Base-by-base conservation (phyloP, 805 yeast species). In the Naumovozyma baii region DNA sequence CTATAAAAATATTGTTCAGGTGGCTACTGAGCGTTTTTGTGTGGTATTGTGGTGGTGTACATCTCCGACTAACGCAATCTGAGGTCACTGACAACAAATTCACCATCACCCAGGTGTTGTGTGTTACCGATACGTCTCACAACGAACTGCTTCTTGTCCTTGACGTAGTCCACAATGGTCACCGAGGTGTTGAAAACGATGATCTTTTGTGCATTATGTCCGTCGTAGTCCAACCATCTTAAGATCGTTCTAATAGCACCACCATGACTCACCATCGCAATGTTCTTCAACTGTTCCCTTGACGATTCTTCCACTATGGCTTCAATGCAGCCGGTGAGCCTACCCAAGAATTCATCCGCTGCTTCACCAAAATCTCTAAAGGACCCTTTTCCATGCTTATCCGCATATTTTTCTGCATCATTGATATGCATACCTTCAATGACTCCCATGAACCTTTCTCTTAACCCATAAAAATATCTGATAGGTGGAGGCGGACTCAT, bases 381-480 rank as follows among this genome's bases (percentile, higher is more conserved):
- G 17, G 65, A 52, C 16, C 69, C 62, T 29, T 66, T 57, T 18
- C 86, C 90, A 47, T 72, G 79, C 39, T 65, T 62, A 3, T 57
- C 70, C 5, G 78, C 72, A 46, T 60, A 66, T 8, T 47, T 52
- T 22, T 68, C 63, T 2, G 94, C 95, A 33, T 81, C 87, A 20
- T 55, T 59, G 26, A 83, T 64, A 34, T 68, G 65, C 83, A 81
- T 76, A 2, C 94, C 94, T 57, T 85, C 84, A 20, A 80, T 79
- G 7, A 68, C 71, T 1, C 94, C 95, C 94, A 85, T 83, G 38
- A 65, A 57, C 34, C 94, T 67, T 51, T 85, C 95, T 47, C 95
- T 68, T 31, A 82, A 64, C 18, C 66, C 63, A 7, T 54, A 44
- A n/a, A 73, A 67, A 29, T 46, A 57, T 16, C 57, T 54, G 31